A percentile compares a stretch with the other conserved stretches of the same genome.
Evolutionary conservation across 352 stramenopile species (phyloP).

Genomic region (Aphanomyces astaci): DNA sequence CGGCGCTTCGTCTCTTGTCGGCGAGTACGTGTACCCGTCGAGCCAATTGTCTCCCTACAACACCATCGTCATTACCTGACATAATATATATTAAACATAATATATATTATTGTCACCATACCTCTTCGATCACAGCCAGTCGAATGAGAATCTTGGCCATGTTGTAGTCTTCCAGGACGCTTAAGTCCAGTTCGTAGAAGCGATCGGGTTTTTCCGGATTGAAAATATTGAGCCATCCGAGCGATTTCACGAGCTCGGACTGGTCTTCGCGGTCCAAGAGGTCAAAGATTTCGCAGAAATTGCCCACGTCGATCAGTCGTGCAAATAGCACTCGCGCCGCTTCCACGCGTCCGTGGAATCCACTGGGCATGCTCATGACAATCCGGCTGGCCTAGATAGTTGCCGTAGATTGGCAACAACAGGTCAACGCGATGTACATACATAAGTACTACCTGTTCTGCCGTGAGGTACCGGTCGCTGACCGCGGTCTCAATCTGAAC

Average conservation of each 20-base stretch:
- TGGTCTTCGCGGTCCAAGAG: constrained; percentile 44
- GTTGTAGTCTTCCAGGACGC: constrained; percentile 60
- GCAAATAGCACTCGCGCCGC: constrained; percentile 66
- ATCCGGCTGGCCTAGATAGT: constrained; percentile 44
- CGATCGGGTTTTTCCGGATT: constrained; percentile 71
- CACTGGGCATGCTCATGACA: constrained; percentile 58
- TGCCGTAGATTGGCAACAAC: too few relatives aligned
- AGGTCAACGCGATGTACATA: too few relatives aligned
- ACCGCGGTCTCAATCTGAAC: constrained; percentile 74
- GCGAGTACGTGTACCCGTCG: constrained; percentile 29
- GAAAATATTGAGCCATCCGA: constrained; percentile 82
- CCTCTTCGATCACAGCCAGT: constrained; percentile 57
- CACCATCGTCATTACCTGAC: not conserved
- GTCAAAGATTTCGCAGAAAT: constrained; percentile 39
- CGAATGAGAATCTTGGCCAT: constrained; percentile 71
- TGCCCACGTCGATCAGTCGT: constrained; percentile 57
- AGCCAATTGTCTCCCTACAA: constrained; percentile 29
- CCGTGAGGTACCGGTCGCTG: constrained; percentile 69
- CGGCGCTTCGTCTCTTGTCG: not conserved
- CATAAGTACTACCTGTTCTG: constrained; percentile 32
- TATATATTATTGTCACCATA: constrained; percentile 26
- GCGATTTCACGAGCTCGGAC: constrained; percentile 42
- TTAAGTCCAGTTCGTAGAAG: constrained; percentile 65
- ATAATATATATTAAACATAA: too few relatives aligned
- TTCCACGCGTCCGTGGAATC: constrained; percentile 52